Conservation (phyloP, 768 basidiomycete species). For the Gloeopeniophorella convolvens region DNA sequence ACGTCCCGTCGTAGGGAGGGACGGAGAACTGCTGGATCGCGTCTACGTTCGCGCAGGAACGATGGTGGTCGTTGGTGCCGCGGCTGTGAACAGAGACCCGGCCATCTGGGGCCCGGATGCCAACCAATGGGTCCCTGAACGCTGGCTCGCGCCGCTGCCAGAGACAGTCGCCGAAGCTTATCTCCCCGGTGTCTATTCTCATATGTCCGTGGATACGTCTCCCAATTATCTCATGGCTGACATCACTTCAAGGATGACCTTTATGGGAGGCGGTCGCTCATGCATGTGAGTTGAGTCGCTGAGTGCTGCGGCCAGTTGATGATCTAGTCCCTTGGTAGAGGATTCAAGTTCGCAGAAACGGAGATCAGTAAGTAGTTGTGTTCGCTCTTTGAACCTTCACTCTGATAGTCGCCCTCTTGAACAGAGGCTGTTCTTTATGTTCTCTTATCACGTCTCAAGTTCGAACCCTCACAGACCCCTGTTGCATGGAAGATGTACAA, state of each 20-base stretch:
- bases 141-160: slow-evolving; percentile 21
- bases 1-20: slow-evolving; percentile 2
- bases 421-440: slow-evolving; percentile 28
- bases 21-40: slow-evolving; percentile 2
- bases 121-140: slow-evolving; percentile 20
- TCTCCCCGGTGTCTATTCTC: slow-evolving; percentile 19
- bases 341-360: slow-evolving; percentile 19
- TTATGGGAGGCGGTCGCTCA: slow-evolving; percentile 26
- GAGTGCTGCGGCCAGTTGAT: not conserved
- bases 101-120: slow-evolving; percentile 20
- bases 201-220: slow-evolving; percentile 5
- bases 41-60: slow-evolving; percentile 10
- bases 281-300: slow-evolving; percentile 25
- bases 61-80: slow-evolving; percentile 11
- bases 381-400: not conserved
- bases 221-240: not conserved
- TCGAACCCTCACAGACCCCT: slow-evolving; percentile 23
- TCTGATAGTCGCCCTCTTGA: not conserved
- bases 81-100: slow-evolving; percentile 17
- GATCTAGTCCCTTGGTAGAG: not conserved
- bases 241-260: slow-evolving; percentile 25
- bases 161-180: slow-evolving; percentile 18
- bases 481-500: slow-evolving; percentile 28
- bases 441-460: slow-evolving; percentile 24
- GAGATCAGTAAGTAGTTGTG: slow-evolving; percentile 18